These are phyloP conservation scores for Candida ficus DNA, from an alignment of 805 yeast species.

Conservation along the genomic window DNA sequence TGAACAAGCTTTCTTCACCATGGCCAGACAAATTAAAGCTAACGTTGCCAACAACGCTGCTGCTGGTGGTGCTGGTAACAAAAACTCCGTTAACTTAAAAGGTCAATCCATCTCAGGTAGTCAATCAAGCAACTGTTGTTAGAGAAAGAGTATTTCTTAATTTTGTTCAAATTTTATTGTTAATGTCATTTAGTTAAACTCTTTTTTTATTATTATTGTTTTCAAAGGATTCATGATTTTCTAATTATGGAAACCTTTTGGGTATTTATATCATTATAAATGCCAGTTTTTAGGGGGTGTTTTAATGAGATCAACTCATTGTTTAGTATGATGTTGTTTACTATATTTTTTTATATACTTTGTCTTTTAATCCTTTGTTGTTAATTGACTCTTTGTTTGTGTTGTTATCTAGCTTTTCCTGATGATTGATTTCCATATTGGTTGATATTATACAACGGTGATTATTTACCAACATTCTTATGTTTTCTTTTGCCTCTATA, in stretches of 20 bases:
- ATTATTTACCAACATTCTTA: too few species aligned
- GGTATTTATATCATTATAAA: too few species aligned
- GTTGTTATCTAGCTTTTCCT: too few species aligned
- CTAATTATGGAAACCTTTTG: not conserved
- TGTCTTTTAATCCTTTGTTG: too few species aligned
- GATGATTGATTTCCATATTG: too few species aligned
- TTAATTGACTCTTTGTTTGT: too few species aligned
- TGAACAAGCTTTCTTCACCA: constrained; percentile 96
- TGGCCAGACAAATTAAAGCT: constrained; percentile 98
- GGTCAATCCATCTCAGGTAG: constrained; percentile 54
- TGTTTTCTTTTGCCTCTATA: not conserved
- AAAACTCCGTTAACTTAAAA: constrained; percentile 65
- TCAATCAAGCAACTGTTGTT: constrained; percentile 44
- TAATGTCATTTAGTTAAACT: not conserved
- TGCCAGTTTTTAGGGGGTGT: too few species aligned
- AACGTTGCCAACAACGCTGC: constrained; percentile 68
- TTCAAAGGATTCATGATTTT: too few species aligned
- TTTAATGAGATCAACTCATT: too few species aligned
- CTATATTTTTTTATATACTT: too few species aligned
- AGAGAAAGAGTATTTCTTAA: not conserved
- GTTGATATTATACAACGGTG: too few species aligned
- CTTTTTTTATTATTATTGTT: not conserved
- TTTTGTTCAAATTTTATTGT: not conserved
- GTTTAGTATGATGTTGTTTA: too few species aligned
- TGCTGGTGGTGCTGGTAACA: constrained; percentile 33